phyloP scores from a whole-genome alignment of 2,329 filamentous ascomycete genomes.

The Fonsecaea erecta region DNA sequence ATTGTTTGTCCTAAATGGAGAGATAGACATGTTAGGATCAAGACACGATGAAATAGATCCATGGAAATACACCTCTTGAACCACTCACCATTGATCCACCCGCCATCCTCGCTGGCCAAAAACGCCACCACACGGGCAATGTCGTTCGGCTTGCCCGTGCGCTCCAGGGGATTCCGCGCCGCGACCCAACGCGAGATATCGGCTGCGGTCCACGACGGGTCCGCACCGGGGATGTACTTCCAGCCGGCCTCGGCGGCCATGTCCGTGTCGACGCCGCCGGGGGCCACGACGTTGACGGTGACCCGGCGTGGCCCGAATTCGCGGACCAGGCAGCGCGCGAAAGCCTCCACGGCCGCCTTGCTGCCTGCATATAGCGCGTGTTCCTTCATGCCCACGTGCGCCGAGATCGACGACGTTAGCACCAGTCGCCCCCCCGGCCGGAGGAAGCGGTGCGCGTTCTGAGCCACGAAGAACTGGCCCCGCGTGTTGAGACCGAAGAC shows the following conservation, averaged over 20 bases:
- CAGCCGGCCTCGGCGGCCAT: conserved; percentile 74
- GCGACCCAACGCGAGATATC: conserved; percentile 54
- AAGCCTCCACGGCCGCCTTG: conserved; percentile 73
- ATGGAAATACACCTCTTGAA: background rate
- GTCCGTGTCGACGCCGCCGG: conserved; percentile 73
- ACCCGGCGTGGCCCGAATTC: conserved; percentile 70
- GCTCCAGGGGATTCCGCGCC: conserved; percentile 61
- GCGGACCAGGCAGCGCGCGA: conserved; percentile 71
- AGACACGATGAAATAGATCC: background rate
- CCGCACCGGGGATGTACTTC: conserved; percentile 65
- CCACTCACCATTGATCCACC: conserved; percentile 66
- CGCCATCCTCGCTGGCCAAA: conserved; percentile 61
- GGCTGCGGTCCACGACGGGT: conserved; percentile 66
- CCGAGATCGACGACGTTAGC: conserved; percentile 60
- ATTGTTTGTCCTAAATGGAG: background rate
- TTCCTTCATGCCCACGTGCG: conserved; percentile 67
- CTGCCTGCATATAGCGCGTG: conserved; percentile 72
- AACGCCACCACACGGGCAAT: conserved; percentile 62
- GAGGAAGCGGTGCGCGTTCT: conserved; percentile 72
- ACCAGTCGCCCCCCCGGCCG: conserved; percentile 70
- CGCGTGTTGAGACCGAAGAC: conserved; percentile 66
- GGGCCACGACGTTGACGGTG: conserved; percentile 73
- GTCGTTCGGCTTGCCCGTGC: conserved; percentile 62
- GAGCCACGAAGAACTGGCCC: conserved; percentile 68
- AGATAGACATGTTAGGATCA: background rate